These are phyloP conservation scores for Wickerhamomyces canadensis DNA, from an alignment of 805 yeast genomes.

Conservation along the genomic window DNA sequence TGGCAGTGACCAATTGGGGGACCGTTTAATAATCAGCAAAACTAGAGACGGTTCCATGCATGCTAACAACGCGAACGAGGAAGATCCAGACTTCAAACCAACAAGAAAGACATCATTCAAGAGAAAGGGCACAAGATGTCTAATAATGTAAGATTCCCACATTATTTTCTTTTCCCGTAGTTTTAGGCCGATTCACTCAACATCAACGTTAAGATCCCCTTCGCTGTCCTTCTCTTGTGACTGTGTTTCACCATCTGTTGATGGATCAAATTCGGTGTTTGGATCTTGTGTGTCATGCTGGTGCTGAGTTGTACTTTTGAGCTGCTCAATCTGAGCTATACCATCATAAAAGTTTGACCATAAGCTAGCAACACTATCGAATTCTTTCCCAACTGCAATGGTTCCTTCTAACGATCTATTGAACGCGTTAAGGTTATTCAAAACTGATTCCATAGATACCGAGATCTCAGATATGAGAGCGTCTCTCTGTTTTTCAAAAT, in stretches of 20 bases:
- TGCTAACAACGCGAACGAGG: neutral
- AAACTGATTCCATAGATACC: conserved; percentile 56
- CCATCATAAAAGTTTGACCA: conserved; percentile 69
- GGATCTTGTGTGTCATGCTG: neutral
- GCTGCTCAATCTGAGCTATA: conserved; percentile 26
- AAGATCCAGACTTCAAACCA: neutral
- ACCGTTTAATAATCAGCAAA: neutral
- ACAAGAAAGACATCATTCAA: conserved; percentile 6
- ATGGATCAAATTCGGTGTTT: neutral
- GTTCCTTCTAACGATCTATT: conserved; percentile 64
- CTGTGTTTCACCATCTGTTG: no score
- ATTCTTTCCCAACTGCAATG: conserved; percentile 70
- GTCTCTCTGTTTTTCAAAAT: conserved; percentile 58
- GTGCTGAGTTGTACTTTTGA: conserved; percentile 5
- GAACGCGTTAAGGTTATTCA: conserved; percentile 56
- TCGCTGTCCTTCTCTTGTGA: no score
- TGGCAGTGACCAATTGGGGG: no score
- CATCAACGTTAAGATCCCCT: no score
- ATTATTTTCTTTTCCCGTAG: no score
- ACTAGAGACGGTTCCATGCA: neutral
- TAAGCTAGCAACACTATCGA: conserved; percentile 61
- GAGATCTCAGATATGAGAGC: conserved; percentile 52
- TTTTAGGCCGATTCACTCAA: no score
- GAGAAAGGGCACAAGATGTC: conserved; percentile 3
- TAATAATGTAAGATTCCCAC: conserved; percentile 1